Base-by-base conservation (phyloP, 352 stramenopile species). In the Globisporangium nagaii region DNA sequence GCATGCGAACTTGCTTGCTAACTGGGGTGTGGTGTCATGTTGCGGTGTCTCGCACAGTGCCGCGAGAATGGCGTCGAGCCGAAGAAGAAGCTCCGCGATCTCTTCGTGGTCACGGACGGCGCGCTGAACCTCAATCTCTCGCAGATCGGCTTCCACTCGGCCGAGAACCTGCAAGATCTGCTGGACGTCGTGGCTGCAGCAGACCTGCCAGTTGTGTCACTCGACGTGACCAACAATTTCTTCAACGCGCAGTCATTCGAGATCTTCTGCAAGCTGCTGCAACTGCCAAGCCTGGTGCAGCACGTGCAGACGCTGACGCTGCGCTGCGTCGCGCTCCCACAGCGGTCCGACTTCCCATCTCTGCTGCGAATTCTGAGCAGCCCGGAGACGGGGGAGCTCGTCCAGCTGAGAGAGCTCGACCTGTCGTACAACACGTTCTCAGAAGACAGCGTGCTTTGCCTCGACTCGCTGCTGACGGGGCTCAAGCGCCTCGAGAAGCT, bases 361-460 rank as follows among this genome's bases (percentile, higher is more conserved):
- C 51, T 87, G 4, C 53, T 87, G 40, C 59, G 52, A 9, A 53
- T 79, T 43, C 55, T 89, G 46, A 72, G 57, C 20, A 65, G 57
- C 43, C 20, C 37, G 4, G 54, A 70, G 4, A 42, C 19, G 1
- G 58, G 56, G 15, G 52, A 47, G 10, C 46, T 86, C 19, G 37
- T 15, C 6, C 59, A 66, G 42, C 55, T 92, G 8, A 54, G 66
- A 22, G 66, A 58, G n/a, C 58, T 92, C 40, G 69, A 90, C 60
- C 27, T 92, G 8, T 90, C 79, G 27, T 88, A 81, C 60, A 88
- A 88, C 53, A 86, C 75, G 8, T 68, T 92, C 37, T 65, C 63
- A 10, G 56, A 70, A 27, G 68, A 79, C 47, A 62, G 56, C 12
- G 65, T 68, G 13, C 44, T 63, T 22, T 65, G 60, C 19, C 52